A percentile compares a stretch with the other conserved stretches of the same genome.
phyloP scores from a whole-genome alignment of 2,329 filamentous ascomycete species.

The Penicillium sp. region DNA sequence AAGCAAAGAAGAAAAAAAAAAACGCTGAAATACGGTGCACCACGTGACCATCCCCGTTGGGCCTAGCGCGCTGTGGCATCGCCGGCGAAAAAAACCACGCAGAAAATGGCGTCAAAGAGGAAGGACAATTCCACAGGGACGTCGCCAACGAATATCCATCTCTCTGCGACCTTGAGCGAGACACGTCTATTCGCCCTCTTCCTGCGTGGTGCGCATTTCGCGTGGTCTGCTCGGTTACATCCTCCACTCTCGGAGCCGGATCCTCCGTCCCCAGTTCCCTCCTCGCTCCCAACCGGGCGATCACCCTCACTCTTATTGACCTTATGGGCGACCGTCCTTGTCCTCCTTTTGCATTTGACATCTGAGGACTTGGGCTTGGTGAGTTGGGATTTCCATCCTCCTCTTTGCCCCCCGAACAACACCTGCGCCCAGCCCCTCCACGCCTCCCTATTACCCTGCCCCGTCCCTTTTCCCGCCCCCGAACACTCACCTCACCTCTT shows the following conservation, averaged over 20 bases:
- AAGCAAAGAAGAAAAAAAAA: slow-evolving; percentile 21
- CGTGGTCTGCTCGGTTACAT: slow-evolving; percentile 23
- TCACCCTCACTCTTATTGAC: slow-evolving; percentile 19
- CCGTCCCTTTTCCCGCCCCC: slow-evolving; percentile 15
- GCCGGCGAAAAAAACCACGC: background rate
- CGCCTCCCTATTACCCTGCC: slow-evolving; percentile 29
- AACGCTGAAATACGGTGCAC: slow-evolving; percentile 13
- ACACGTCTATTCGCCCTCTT: background rate
- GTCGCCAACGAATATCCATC: background rate
- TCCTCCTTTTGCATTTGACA: slow-evolving; percentile 8
- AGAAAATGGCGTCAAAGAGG: slow-evolving; percentile 10
- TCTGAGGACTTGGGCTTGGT: slow-evolving; percentile 9
- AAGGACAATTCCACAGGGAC: background rate
- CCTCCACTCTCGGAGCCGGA: slow-evolving; percentile 28
- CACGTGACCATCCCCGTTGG: slow-evolving; percentile 18
- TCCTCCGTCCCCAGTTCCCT: slow-evolving; percentile 27
- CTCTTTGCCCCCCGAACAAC: background rate
- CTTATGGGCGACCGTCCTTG: slow-evolving; percentile 23
- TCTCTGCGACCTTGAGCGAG: background rate
- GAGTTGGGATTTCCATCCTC: no score
- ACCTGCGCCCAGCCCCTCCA: slow-evolving; percentile 34
- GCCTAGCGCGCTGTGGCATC: slow-evolving; percentile 17
- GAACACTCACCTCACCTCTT: slow-evolving; percentile 17
- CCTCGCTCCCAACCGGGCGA: slow-evolving; percentile 24
- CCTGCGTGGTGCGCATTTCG: background rate